Conservation (phyloP, 495 filamentous ascomycete genomes). For the Hypoxylon subgilvum region DNA sequence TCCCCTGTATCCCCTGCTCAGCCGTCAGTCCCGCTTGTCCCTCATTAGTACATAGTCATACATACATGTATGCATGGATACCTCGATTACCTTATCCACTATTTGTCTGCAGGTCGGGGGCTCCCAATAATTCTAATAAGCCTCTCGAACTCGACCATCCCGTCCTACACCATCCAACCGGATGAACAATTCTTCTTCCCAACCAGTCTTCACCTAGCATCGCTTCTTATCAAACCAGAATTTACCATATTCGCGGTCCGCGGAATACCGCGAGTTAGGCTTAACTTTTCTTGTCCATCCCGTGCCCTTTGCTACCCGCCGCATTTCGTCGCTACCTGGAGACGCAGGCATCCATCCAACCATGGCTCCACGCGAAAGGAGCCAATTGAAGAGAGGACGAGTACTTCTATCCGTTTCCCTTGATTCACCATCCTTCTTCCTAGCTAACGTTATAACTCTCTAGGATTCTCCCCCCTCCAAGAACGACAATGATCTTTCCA, state of each 20-base stretch:
- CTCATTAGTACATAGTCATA: background rate
- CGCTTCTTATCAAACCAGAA: background rate
- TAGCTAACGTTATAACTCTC: constrained; percentile 23
- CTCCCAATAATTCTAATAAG: constrained; percentile 7
- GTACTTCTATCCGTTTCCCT: constrained; percentile 42
- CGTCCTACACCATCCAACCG: no score
- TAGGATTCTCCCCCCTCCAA: constrained; percentile 56
- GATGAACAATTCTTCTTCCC: constrained; percentile 1
- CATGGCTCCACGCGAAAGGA: constrained; percentile 65
- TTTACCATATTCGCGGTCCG: no score
- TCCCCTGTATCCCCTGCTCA: background rate
- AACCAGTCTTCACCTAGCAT: background rate
- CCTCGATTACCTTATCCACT: background rate
- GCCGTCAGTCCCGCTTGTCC: constrained; percentile 9
- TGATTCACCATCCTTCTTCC: constrained; percentile 34
- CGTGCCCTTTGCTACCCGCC: background rate
- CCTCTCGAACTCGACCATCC: constrained; percentile 2
- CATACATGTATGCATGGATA: background rate
- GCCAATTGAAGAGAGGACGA: constrained; percentile 61
- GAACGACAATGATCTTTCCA: constrained; percentile 55
- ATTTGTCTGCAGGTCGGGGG: constrained; percentile 7
- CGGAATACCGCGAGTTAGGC: background rate
- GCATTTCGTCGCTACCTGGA: background rate
- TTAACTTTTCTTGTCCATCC: background rate
- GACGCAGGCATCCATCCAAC: constrained; percentile 23